Evolutionary conservation across 2,329 filamentous ascomycete genomes (phyloP), one percentile per base, ranked within the genome.

Genomic region (Torrubiella hemipterigena): DNA sequence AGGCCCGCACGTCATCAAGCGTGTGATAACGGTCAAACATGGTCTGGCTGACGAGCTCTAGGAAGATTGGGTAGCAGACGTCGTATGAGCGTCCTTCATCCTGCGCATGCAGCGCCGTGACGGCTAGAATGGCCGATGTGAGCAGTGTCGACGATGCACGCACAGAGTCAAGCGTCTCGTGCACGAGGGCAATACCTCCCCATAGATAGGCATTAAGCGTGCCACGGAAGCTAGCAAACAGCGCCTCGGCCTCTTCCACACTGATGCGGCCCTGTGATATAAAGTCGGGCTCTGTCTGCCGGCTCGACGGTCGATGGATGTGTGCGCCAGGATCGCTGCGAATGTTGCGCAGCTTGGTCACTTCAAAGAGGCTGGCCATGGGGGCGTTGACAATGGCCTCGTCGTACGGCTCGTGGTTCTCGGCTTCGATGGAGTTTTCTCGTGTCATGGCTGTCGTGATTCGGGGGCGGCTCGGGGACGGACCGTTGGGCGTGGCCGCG

Each of bases 1-100:
- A 59, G 1, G 65, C 74, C 6, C 72, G 65, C 22, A 78, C 61
- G 35, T 70, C 67, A 38, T 77, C 73, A 12, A 71, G 47, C 10
- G 65, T 68, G 28, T 75, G 49, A 27, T 51, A 49, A 1, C 50
- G 61, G 24, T 71, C 67, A 38, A 77, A 69, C 45, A 75, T 69
- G 36, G 69, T 67, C 18, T 57, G 63, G 12, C 68, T 66, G 27
- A 75, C 66, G 3, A 77, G 58, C 4, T 64, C 58, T 2, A 71
- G 61, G 39, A 77, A 75, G 36, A 74, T 67, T 32, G 58, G 58
- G 43, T 70, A 75, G 44, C 72, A 75, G 3, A 57, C 52, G 29
- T 69, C 66, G 35, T 76, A 66, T 3, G 66, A 63, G 3, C 56
- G 54, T 5, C 64, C 66, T 29, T 42, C 40, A 16, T 49, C 47